Evolutionary conservation across 495 filamentous ascomycete genomes (phyloP).

Genomic region (Aspergillus sparsus): DNA sequence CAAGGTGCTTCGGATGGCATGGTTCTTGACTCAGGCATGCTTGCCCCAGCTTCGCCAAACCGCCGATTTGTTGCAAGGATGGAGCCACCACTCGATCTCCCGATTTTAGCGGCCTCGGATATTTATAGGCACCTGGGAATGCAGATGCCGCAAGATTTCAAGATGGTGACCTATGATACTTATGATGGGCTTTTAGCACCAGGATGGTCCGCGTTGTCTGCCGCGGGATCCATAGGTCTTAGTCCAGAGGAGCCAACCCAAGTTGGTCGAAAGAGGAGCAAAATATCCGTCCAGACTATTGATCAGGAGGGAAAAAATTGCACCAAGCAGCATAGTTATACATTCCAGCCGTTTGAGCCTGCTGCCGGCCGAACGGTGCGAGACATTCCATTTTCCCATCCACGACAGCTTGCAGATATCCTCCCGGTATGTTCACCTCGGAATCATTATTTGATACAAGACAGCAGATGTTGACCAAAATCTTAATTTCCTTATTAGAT

Average conservation of each 20-base stretch:
- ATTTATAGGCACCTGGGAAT: constrained; percentile 67
- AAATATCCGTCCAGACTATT: constrained; percentile 35
- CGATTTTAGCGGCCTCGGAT: constrained; percentile 63
- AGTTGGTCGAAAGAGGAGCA: constrained; percentile 35
- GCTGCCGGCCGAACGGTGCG: constrained; percentile 68
- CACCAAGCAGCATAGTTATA: constrained; percentile 62
- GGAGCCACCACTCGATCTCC: constrained; percentile 79
- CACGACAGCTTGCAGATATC: constrained; percentile 76
- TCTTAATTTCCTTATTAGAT: constrained; percentile 35
- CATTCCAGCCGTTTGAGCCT: constrained; percentile 68
- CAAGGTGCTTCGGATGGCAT: constrained; percentile 46
- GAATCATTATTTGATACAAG: neutral
- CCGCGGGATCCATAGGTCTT: constrained; percentile 25
- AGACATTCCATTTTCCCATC: constrained; percentile 82
- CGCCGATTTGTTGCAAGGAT: constrained; percentile 81
- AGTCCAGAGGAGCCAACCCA: constrained; percentile 31
- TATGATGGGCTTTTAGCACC: constrained; percentile 71
- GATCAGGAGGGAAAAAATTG: constrained; percentile 41
- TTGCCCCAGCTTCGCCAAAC: constrained; percentile 58
- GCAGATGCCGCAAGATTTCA: constrained; percentile 53
- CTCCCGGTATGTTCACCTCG: constrained; percentile 54
- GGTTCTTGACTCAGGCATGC: constrained; percentile 46
- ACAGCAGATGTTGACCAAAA: neutral
- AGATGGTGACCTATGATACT: constrained; percentile 66
- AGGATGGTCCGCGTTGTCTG: constrained; percentile 30